Base-by-base conservation (phyloP, 148 eudicot species). In the Pharnaceum exiguum region DNA sequence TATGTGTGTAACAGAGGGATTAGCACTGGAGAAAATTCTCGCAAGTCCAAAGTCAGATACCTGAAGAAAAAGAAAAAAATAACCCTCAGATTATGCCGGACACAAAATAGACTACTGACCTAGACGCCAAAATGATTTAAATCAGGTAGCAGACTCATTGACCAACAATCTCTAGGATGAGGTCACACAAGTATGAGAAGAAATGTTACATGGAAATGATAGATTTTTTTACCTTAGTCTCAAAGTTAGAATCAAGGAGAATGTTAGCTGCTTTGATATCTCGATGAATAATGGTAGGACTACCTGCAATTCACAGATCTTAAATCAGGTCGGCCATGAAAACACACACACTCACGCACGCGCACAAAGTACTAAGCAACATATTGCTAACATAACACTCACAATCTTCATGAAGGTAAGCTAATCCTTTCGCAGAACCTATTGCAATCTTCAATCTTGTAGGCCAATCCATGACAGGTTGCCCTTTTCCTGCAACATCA, bases 321-420 rank as follows among this genome's bases (percentile, higher is more conserved):
- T 9, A 32, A 47, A 46, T 51, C 22, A 52, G 36, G 10, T 48
- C 13, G 7, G 25, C 16, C 25, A 47, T 46, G 10, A 9, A 26
- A 52, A n/a, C n/a, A n/a, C n/a, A n/a, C n/a, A n/a, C n/a, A n/a
- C n/a, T n/a, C n/a, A n/a, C n/a, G n/a, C n/a, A n/a, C n/a, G n/a
- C n/a, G n/a, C n/a, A n/a, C n/a, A 54, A 7, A 27, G 39, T n/a
- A 33, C 2, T 27, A 46, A 9, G 30, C 12, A 46, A 26, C 33
- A 15, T 7, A 59, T 26, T 44, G 38, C 29, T 21, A 22, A 35
- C 38, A 43, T 17, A 36, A 55, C 30, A 69, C 75, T 69, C 55
- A 77, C 82, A 77, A 32, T 80, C 81, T 71, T 80, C 84, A 59
- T 80, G 84, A 21, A 80, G 78, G 67, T 80, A 80, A 31, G 84